Evolutionary conservation across 78 protist genomes (phyloP).

Genomic region (Isochrysis galbana): DNA sequence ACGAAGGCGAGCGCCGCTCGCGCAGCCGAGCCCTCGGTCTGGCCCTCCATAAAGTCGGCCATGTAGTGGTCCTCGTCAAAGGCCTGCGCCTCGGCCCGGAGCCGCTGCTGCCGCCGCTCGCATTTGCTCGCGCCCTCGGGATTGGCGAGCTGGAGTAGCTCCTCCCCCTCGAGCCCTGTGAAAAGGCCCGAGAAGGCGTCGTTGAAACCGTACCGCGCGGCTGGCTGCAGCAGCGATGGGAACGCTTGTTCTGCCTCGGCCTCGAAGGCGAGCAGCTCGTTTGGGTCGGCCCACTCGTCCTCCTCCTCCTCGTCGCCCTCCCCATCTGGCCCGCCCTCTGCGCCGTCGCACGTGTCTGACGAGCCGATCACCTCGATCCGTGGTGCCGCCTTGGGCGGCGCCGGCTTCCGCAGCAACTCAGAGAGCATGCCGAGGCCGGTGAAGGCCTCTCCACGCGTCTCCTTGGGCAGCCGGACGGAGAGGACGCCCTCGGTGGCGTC

Average conservation of each 20-base stretch:
- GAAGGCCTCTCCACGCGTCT: background rate
- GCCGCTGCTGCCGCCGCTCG: background rate
- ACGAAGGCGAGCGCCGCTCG: background rate
- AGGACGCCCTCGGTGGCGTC: background rate
- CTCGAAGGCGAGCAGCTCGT: background rate
- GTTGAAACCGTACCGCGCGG: slow-evolving; percentile 23
- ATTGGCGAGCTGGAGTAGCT: no score
- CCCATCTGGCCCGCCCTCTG: background rate
- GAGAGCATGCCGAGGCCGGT: background rate
- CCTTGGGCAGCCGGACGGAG: slow-evolving; percentile 14
- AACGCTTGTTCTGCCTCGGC: background rate
- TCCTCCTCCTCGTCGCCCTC: background rate
- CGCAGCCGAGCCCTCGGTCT: background rate
- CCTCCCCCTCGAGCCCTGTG: background rate
- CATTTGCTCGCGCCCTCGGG: background rate
- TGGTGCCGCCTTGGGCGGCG: background rate
- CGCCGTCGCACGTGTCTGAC: background rate
- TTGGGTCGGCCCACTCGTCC: background rate
- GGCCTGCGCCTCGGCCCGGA: background rate
- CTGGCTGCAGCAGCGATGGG: background rate
- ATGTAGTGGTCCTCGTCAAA: slow-evolving; percentile 9
- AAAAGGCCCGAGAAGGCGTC: background rate
- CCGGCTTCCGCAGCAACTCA: background rate
- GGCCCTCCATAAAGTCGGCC: background rate
- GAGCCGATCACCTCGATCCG: background rate